A percentile compares a stretch with the other conserved stretches of the same genome.
Conservation (phyloP, 495 filamentous ascomycete genomes). For the Viridothelium virens region DNA sequence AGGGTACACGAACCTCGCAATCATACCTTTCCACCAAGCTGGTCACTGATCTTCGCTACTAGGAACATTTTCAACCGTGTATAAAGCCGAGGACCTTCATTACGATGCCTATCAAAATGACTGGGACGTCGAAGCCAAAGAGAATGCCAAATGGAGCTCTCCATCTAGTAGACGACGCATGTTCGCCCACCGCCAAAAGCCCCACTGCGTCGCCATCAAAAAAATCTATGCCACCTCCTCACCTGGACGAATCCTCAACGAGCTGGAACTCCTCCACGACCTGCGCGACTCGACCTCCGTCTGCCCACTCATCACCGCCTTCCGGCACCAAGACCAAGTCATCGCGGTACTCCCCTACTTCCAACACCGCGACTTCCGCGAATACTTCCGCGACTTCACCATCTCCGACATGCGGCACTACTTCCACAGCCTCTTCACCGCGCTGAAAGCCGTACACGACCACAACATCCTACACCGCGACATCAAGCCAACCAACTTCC, state of each 20-base stretch:
- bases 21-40: conserved; percentile 11
- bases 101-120: conserved; percentile 77
- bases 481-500: conserved; percentile 99
- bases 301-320: conserved; percentile 92
- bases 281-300: conserved; percentile 73
- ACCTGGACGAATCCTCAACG: conserved; percentile 86
- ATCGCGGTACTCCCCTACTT: conserved; percentile 93
- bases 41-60: conserved; percentile 17
- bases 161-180: conserved; percentile 41
- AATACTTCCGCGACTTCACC: conserved; percentile 85
- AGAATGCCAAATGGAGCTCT: conserved; percentile 54
- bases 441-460: conserved; percentile 72
- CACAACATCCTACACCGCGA: conserved; percentile 86
- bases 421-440: conserved; percentile 79
- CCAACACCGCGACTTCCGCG: conserved; percentile 88
- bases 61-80: conserved; percentile 97
- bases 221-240: conserved; percentile 98
- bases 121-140: conserved; percentile 67
- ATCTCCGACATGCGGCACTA: conserved; percentile 79
- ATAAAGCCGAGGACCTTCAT: conserved; percentile 93
- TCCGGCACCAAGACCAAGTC: conserved; percentile 88
- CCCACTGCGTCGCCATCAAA: conserved; percentile 89
- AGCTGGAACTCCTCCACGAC: conserved; percentile 91
- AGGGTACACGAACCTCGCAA: conserved; percentile 50
- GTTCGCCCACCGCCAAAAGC: conserved; percentile 23